A percentile compares a stretch with the other conserved stretches of the same genome.
Evolutionary conservation across 768 basidiomycete species (phyloP).

Genomic region (Heimioporus sp.): DNA sequence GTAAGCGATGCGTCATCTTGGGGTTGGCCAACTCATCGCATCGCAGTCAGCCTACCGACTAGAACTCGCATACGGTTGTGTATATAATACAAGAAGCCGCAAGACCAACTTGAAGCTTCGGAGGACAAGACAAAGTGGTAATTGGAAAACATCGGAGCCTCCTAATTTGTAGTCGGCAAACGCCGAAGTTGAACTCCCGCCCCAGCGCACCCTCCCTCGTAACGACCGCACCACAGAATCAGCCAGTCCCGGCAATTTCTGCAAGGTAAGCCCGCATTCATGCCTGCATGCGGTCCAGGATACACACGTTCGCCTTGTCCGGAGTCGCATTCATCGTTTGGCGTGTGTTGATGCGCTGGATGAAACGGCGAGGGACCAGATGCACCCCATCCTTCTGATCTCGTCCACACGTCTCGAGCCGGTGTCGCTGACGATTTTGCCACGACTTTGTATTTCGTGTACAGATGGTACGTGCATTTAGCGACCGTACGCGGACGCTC

Average conservation of each 20-base stretch:
- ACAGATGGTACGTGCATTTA: constrained; percentile 25
- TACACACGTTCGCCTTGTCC: constrained; percentile 2
- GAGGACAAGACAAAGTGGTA: too few species aligned
- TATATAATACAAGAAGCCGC: too few species aligned
- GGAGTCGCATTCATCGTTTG: constrained; percentile 2
- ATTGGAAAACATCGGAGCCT: neutral
- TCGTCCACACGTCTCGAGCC: constrained; percentile 7
- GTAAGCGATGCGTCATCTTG: too few species aligned
- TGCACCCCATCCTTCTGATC: constrained; percentile 28
- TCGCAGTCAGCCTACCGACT: too few species aligned
- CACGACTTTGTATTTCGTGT: neutral
- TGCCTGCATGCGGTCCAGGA: constrained; percentile 14
- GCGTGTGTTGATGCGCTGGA: constrained; percentile 38
- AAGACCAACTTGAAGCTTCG: too few species aligned
- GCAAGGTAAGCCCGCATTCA: constrained; percentile 58
- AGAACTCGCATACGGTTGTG: too few species aligned
- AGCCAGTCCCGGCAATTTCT: constrained; percentile 38
- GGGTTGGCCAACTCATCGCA: too few species aligned
- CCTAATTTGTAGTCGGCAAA: constrained; percentile 19
- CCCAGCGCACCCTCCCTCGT: neutral
- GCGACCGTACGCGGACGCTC: neutral
- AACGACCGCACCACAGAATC: constrained; percentile 18
- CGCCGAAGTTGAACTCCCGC: constrained; percentile 29
- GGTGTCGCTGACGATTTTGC: constrained; percentile 16
- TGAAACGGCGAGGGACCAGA: constrained; percentile 34